These are phyloP conservation scores for Tetradesmus obliquus DNA, from an alignment of 139 green algal species.

Conservation along the genomic window DNA sequence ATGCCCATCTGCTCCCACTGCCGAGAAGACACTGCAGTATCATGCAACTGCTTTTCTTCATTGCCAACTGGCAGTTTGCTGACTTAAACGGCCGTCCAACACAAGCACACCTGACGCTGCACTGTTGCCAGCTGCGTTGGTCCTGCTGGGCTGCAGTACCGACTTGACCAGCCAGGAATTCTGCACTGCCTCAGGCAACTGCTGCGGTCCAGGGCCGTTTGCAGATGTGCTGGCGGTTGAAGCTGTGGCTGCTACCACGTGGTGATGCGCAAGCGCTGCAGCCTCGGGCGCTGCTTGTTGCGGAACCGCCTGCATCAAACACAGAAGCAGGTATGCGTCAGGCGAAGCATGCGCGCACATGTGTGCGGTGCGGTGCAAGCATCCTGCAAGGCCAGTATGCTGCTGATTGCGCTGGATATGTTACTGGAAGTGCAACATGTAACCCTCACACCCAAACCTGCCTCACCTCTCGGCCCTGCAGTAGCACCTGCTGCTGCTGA, in stretches of 20 bases:
- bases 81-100: background rate
- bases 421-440: too few relatives aligned
- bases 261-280: background rate
- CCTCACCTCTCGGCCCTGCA: background rate
- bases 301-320: background rate
- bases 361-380: too few relatives aligned
- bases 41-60: too few relatives aligned
- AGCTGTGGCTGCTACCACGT: background rate
- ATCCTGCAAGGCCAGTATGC: background rate
- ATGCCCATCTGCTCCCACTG: too few relatives aligned
- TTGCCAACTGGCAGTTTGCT: too few relatives aligned
- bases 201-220: background rate
- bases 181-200: constrained; percentile 1
- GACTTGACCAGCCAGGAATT: constrained; percentile 42
- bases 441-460: too few relatives aligned
- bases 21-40: too few relatives aligned
- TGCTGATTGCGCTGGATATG: background rate
- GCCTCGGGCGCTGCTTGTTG: background rate
- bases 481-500: background rate
- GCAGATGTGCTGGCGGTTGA: background rate
- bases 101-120: background rate
- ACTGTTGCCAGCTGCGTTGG: background rate
- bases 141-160: constrained; percentile 11
- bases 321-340: background rate
- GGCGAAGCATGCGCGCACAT: too few relatives aligned